phyloP scores from a whole-genome alignment of 75 land plant genomes.

The Ceratopteris richardii region DNA sequence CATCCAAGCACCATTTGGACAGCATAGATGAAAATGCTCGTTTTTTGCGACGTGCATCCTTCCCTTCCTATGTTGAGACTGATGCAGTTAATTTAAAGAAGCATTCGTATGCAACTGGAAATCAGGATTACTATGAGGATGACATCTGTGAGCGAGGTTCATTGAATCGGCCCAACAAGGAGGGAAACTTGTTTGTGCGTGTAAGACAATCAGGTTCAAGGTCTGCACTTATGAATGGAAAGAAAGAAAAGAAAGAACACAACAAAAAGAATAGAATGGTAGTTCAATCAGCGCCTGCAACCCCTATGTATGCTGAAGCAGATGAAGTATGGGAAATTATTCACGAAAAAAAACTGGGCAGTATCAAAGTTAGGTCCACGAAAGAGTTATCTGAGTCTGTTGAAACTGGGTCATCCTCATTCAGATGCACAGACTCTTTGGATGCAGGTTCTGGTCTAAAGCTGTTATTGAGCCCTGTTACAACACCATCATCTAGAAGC shows the following conservation, averaged over 20 bases:
- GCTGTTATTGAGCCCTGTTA: conserved; percentile 3
- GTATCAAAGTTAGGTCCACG: no score
- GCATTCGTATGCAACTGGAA: not conserved
- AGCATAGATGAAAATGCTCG: not conserved
- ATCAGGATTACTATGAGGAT: no score
- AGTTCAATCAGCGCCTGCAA: not conserved
- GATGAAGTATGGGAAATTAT: not conserved
- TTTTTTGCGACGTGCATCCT: not conserved
- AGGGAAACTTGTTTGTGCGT: not conserved
- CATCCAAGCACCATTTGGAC: not conserved
- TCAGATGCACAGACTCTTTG: not conserved
- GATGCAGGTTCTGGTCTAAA: conserved; percentile 2
- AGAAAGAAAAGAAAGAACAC: not conserved
- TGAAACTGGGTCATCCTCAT: not conserved
- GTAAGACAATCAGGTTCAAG: no score
- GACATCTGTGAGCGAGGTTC: no score
- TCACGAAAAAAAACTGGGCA: no score
- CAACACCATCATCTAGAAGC: not conserved
- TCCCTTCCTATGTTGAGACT: not conserved
- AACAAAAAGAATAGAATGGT: not conserved
- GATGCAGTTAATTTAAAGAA: not conserved
- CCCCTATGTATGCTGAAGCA: no score
- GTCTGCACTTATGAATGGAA: not conserved
- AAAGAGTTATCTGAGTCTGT: not conserved
- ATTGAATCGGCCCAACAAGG: not conserved